Percentiles rank a stretch among this genome's conserved stretches.
phyloP scores from a whole-genome alignment of 192 early-diverging fungal species.

The Podila verticillata region DNA sequence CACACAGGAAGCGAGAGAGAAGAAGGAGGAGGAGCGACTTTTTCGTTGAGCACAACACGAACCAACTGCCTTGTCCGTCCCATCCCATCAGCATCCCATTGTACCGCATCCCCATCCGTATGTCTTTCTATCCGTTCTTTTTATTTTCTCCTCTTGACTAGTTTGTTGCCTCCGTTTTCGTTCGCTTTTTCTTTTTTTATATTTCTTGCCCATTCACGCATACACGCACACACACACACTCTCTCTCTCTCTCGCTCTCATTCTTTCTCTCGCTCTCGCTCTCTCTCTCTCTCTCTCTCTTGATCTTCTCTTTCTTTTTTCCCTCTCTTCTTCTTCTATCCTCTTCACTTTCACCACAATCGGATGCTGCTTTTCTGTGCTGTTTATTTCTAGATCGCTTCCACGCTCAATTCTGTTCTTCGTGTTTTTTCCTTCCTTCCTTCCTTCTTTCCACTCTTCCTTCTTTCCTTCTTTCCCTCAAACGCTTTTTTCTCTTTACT shows the following conservation, averaged over 20 bases:
- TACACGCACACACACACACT: no score
- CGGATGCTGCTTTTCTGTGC: no score
- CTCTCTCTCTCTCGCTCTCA: constrained; percentile 3
- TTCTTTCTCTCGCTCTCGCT: neutral
- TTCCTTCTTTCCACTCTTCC: neutral
- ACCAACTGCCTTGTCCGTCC: no score
- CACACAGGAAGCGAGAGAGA: no score
- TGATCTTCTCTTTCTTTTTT: neutral
- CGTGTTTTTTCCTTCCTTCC: constrained; percentile 7
- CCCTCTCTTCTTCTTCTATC: neutral
- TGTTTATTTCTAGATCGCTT: neutral
- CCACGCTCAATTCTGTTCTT: neutral
- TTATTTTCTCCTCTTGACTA: neutral
- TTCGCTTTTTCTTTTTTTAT: no score
- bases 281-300: neutral
- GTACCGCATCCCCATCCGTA: no score
- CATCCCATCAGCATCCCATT: no score
- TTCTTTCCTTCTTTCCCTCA: neutral
- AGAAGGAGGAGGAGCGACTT: no score
- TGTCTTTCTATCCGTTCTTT: no score
- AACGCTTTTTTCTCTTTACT: neutral
- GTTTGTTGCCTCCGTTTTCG: neutral
- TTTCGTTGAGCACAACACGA: no score
- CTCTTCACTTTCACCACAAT: no score
- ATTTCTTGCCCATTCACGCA: neutral